These are phyloP conservation scores for Trichoderma sp. DNA, from an alignment of 2,329 filamentous ascomycete species.

Conservation along the genomic window DNA sequence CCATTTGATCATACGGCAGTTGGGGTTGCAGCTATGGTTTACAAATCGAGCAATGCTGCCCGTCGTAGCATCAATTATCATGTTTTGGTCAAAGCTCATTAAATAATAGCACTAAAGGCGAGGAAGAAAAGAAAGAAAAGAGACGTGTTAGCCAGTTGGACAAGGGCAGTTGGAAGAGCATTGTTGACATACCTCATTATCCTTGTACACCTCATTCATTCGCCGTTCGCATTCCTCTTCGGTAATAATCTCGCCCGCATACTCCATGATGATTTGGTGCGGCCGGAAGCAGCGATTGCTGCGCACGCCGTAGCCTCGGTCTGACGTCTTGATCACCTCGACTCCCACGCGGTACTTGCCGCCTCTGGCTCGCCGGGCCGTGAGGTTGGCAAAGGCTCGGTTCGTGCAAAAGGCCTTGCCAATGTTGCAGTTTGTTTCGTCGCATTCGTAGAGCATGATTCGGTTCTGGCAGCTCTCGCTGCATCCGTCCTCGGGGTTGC, in stretches of 20 bases:
- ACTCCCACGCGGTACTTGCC: slow-evolving; percentile 91
- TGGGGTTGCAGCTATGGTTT: slow-evolving; percentile 95
- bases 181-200: slow-evolving; percentile 73
- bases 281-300: slow-evolving; percentile 85
- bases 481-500: slow-evolving; percentile 75
- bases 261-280: slow-evolving; percentile 97
- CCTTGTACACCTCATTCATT: slow-evolving; percentile 91
- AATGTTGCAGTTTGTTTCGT: slow-evolving; percentile 82
- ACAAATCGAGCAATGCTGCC: slow-evolving; percentile 97
- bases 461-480: slow-evolving; percentile 90
- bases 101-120: slow-evolving; percentile 84
- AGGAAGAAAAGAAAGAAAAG: neutral
- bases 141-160: neutral
- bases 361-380: slow-evolving; percentile 71
- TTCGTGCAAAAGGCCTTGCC: slow-evolving; percentile 77
- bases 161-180: neutral
- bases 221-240: slow-evolving; percentile 89
- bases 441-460: slow-evolving; percentile 97
- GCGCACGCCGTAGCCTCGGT: slow-evolving; percentile 88
- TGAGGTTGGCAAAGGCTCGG: slow-evolving; percentile 80
- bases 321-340: slow-evolving; percentile 86
- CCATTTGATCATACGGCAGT: slow-evolving; percentile 98
- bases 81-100: slow-evolving; percentile 97
- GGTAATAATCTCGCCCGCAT: slow-evolving; percentile 96
- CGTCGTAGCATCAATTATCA: slow-evolving; percentile 96